These are phyloP conservation scores for Dipodascus geniculatus DNA, from an alignment of 805 yeast species.

Conservation along the genomic window DNA sequence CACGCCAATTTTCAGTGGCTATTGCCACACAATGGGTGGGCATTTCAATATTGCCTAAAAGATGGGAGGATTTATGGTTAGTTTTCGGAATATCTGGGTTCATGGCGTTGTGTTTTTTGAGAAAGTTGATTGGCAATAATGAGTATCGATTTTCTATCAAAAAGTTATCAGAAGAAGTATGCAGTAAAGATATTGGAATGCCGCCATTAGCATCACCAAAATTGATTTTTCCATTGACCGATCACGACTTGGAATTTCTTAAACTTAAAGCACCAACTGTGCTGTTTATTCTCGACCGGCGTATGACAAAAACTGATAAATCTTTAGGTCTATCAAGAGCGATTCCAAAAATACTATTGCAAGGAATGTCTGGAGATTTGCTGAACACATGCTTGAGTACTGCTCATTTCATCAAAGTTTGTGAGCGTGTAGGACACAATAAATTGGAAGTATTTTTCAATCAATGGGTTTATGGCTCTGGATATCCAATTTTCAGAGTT, in stretches of 20 bases:
- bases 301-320: slow-evolving; percentile 94
- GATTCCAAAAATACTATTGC: slow-evolving; percentile 79
- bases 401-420: slow-evolving; percentile 78
- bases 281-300: slow-evolving; percentile 66
- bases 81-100: slow-evolving; percentile 73
- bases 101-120: slow-evolving; percentile 66
- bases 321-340: slow-evolving; percentile 88
- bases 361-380: slow-evolving; percentile 92
- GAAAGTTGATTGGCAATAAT: slow-evolving; percentile 68
- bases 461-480: slow-evolving; percentile 87
- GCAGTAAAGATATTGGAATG: slow-evolving; percentile 63
- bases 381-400: slow-evolving; percentile 68
- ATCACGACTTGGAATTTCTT: slow-evolving; percentile 54
- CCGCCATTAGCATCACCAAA: slow-evolving; percentile 71
- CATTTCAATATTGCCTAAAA: slow-evolving; percentile 72
- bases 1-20: slow-evolving; percentile 56
- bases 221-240: slow-evolving; percentile 51
- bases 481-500: slow-evolving; percentile 79
- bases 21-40: slow-evolving; percentile 91
- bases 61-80: slow-evolving; percentile 78
- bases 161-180: slow-evolving; percentile 49
- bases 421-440: slow-evolving; percentile 87
- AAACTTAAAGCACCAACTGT: slow-evolving; percentile 78
- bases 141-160: slow-evolving; percentile 67
- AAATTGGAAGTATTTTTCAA: slow-evolving; percentile 72